Evolutionary conservation across 495 filamentous ascomycete genomes (phyloP).

Genomic region (Pyrenopolyporus hunteri): DNA sequence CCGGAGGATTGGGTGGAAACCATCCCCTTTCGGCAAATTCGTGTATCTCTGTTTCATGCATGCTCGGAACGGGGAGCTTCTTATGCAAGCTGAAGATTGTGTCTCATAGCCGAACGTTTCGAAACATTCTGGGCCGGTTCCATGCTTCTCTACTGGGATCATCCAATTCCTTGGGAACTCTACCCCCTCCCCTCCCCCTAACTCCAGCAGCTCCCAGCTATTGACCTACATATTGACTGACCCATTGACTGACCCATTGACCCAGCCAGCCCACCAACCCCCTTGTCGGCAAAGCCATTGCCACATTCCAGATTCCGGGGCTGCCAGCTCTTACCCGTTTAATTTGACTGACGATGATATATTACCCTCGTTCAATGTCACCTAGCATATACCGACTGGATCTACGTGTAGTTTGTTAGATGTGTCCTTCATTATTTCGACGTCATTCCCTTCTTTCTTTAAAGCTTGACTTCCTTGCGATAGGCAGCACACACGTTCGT

Average conservation of each 20-base stretch:
- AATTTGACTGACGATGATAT: conserved; percentile 28
- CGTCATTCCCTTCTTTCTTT: not conserved
- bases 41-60: conserved; percentile 31
- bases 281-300: conserved; percentile 25
- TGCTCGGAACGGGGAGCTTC: conserved; percentile 2
- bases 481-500: not conserved
- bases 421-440: not conserved
- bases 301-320: conserved; percentile 39
- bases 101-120: conserved; percentile 32
- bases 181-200: no score
- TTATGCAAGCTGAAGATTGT: conserved; percentile 35
- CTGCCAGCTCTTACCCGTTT: conserved; percentile 18
- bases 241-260: conserved; percentile 4
- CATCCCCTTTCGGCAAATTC: conserved; percentile 22
- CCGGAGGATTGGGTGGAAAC: conserved; percentile 22
- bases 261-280: no score
- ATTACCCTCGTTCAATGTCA: conserved; percentile 6
- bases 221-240: no score
- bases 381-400: conserved; percentile 14
- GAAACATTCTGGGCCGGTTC: conserved; percentile 32
- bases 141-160: conserved; percentile 15
- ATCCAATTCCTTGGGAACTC: conserved; percentile 6
- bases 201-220: no score
- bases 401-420: conserved; percentile 14
- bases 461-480: not conserved